These are phyloP conservation scores for Pittosporum tobira DNA, from an alignment of 129 eudicot genomes.

Conservation along the genomic window DNA sequence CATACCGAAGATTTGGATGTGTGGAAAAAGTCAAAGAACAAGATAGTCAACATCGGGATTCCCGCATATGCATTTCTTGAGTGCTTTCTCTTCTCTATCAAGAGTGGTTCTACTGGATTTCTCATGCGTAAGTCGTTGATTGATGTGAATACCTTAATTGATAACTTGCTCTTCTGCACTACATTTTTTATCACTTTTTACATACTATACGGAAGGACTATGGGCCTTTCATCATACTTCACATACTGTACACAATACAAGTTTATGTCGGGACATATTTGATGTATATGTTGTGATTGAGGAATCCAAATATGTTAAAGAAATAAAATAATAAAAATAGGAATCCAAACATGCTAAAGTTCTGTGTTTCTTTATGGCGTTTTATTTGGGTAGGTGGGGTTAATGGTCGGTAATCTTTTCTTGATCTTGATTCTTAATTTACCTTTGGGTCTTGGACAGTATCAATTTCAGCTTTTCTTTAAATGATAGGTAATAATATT, in stretches of 20 bases:
- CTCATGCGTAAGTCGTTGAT: constrained; percentile 14
- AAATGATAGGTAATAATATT: constrained; percentile 17
- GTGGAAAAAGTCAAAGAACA: constrained; percentile 27
- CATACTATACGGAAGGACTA: not conserved
- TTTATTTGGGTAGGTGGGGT: too few species aligned
- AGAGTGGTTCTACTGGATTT: constrained; percentile 19
- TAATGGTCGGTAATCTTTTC: not conserved
- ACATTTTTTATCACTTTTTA: not conserved
- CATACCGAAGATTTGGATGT: constrained; percentile 10
- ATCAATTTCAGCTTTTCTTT: not conserved
- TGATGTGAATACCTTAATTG: not conserved
- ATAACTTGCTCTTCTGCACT: not conserved
- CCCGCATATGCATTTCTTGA: constrained; percentile 25
- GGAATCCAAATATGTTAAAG: not conserved
- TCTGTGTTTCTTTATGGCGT: too few species aligned
- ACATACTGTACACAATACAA: not conserved
- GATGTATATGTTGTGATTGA: not conserved
- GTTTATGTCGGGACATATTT: not conserved
- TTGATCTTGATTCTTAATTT: too few species aligned
- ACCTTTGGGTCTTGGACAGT: too few species aligned
- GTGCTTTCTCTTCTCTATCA: constrained; percentile 23
- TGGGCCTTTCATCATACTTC: not conserved
- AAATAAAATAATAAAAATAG: too few species aligned
- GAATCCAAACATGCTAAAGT: not conserved
- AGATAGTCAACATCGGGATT: constrained; percentile 20